These are phyloP conservation scores for Pythium apleroticum DNA, from an alignment of 352 stramenopile species.

Conservation along the genomic window DNA sequence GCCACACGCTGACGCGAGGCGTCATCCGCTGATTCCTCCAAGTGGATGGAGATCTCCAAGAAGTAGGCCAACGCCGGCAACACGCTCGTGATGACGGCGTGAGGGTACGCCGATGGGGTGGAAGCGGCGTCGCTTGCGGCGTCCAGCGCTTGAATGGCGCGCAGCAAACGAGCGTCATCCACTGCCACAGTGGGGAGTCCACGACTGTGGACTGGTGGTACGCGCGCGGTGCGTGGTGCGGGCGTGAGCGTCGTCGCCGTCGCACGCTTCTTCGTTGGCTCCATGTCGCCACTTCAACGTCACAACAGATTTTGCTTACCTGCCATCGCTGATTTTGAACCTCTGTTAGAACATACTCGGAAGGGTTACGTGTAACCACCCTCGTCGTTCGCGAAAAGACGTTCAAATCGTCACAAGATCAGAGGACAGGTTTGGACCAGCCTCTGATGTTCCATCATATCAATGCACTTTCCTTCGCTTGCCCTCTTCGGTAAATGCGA, in stretches of 20 bases:
- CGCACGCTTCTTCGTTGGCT: background rate
- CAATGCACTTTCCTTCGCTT: conserved; percentile 56
- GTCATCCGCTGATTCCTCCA: background rate
- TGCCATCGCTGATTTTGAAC: background rate
- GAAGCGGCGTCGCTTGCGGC: background rate
- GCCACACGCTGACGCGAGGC: background rate
- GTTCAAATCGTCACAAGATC: too few species aligned
- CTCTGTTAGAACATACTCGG: background rate
- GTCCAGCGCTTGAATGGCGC: conserved; percentile 49
- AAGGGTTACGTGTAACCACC: conserved; percentile 25
- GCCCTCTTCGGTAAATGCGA: conserved; percentile 63
- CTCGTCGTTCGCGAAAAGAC: conserved; percentile 78
- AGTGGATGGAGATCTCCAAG: conserved; percentile 8
- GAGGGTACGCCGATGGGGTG: background rate
- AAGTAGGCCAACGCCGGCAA: conserved; percentile 21
- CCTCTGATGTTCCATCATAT: too few species aligned
- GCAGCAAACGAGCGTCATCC: conserved; percentile 35
- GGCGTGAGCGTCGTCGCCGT: background rate
- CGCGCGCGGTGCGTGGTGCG: background rate
- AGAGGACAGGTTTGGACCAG: too few species aligned
- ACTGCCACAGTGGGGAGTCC: conserved; percentile 5
- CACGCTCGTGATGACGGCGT: background rate
- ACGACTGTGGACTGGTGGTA: background rate
- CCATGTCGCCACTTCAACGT: conserved; percentile 7
- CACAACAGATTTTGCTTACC: too few species aligned